A percentile compares a stretch with the other conserved stretches of the same genome.
These are phyloP conservation scores for Phyllostachys edulis DNA, from an alignment of 176 grass and related monocot genomes.

Conservation along the genomic window DNA sequence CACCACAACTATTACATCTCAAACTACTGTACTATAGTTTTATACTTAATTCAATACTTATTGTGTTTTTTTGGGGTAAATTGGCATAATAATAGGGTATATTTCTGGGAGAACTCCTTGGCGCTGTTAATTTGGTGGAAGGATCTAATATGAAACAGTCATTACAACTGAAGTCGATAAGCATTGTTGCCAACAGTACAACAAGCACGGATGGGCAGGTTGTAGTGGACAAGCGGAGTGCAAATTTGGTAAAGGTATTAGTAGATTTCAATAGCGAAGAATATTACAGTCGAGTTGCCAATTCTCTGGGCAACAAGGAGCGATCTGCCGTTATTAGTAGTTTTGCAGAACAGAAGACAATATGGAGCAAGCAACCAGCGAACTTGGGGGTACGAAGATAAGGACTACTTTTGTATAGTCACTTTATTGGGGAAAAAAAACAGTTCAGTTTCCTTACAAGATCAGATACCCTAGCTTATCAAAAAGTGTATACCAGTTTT, in stretches of 20 bases:
- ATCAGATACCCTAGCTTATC: constrained; percentile 23
- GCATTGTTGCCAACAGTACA: constrained; percentile 39
- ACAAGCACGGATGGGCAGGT: constrained; percentile 50
- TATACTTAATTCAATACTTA: background rate
- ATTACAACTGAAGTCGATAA: constrained; percentile 41
- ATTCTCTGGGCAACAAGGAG: constrained; percentile 43
- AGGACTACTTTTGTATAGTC: background rate
- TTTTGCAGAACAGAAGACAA: constrained; percentile 62
- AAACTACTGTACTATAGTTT: background rate
- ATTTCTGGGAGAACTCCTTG: constrained; percentile 81
- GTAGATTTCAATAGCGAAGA: constrained; percentile 43
- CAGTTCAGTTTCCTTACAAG: constrained; percentile 5
- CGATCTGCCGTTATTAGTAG: constrained; percentile 57
- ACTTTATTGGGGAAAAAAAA: background rate
- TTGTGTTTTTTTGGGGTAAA: background rate
- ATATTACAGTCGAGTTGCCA: constrained; percentile 57
- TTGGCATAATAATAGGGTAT: constrained; percentile 51
- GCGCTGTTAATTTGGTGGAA: constrained; percentile 72
- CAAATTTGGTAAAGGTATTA: constrained; percentile 51
- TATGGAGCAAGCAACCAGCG: constrained; percentile 49
- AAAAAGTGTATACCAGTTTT: background rate
- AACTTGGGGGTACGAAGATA: constrained; percentile 8
- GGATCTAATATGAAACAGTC: constrained; percentile 41
- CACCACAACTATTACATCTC: background rate
- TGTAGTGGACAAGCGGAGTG: constrained; percentile 9